Evolutionary conservation across 1,284 basidiomycete species (phyloP), one percentile per base, ranked within the genome.

Genomic region (Pseudozyma pruni): DNA sequence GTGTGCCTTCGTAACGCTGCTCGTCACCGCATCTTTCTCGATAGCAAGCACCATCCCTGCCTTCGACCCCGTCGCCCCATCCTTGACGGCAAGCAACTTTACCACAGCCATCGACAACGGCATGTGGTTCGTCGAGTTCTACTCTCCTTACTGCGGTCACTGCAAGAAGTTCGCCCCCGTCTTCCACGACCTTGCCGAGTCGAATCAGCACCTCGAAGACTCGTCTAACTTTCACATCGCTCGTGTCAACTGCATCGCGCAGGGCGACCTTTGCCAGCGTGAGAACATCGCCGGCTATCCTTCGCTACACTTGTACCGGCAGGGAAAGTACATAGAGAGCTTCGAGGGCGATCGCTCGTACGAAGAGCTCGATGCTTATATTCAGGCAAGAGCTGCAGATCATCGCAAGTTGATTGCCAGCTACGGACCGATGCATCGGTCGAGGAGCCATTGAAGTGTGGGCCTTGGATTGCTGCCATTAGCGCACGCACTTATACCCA

Each of bases 131-230:
- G 47, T 81, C 39, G 79, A 81, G 38, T 81, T 76, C 56, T 80
- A 57, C 54, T 69, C 68, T 87, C 92, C 92, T 0, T 90, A 88
- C 72, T 94, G 92, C 80, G 80, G 81, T 11, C 91, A 93, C 78
- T 94, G 92, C 83, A 86, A 85, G 35, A 74, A 82, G 0, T 92
- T 94, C 69, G 87, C 89, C 5, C 91, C 94, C 0, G 93, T 89
- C 31, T 98, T 94, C 92, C 85, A 88, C 40, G 84, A 89, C 45
- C 85, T 97, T 1, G 85, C 84, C 2, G 80, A 83, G 37, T 68
- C 74, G 14, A 70, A 61, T 3, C 35, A 43, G 13, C 68, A 71
- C 33, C 58, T 71, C 35, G 31, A 61, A 16, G 68, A 71, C 38
- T 71, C 68, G 23, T 75, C 72, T 31, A 63, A 78, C 22, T 71